Base-by-base conservation (phyloP, 805 yeast species). In the Nakazawaea laoshanensis region DNA sequence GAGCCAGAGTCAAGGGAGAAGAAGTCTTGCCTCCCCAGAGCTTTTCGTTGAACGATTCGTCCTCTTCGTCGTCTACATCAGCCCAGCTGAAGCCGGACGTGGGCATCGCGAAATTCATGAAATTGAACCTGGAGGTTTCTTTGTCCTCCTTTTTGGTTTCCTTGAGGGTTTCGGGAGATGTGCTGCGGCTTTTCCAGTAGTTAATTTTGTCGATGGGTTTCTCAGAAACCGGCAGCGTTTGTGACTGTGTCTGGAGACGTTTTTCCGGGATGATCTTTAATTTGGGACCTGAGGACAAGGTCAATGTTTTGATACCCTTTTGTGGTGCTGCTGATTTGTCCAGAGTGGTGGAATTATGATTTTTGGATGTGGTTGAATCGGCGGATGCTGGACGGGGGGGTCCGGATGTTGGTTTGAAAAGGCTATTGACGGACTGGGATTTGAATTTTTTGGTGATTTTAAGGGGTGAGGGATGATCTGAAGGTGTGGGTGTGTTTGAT, bases 361-460 rank as follows among this genome's bases (percentile, higher is more conserved):
- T 12, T 7, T 20, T n/a, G 25, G 6, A 21, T 15, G 5, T 19
- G 10, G 15, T 13, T n/a, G 24, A 9, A 11, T n/a, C 10, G 11
- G 24, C n/a, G 23, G 24, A 17, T 5, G 8, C n/a, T 7, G 15
- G n/a, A n/a, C n/a, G n/a, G n/a, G n/a, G n/a, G n/a, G n/a, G n/a
- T n/a, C n/a, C n/a, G n/a, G n/a, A 12, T 14, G 21, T 12, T 14
- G 29, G 29, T 25, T 44, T 46, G 45, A 51, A 51, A 3, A 50
- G 38, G 27, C 34, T 42, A 26, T 48, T 49, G 16, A 44, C 52
- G 11, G 54, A 48, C 30, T 49, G 53, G 11, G 55, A 46, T 32
- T 47, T 48, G 43, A 49, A 44, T 30, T 43, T 48, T 21, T 45
- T 44, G 27, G 34, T n/a, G n/a, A n/a, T n/a, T n/a, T n/a, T n/a